These are phyloP conservation scores for Plenodomus tracheiphilus DNA, from an alignment of 2,329 filamentous ascomycete genomes.

Conservation along the genomic window DNA sequence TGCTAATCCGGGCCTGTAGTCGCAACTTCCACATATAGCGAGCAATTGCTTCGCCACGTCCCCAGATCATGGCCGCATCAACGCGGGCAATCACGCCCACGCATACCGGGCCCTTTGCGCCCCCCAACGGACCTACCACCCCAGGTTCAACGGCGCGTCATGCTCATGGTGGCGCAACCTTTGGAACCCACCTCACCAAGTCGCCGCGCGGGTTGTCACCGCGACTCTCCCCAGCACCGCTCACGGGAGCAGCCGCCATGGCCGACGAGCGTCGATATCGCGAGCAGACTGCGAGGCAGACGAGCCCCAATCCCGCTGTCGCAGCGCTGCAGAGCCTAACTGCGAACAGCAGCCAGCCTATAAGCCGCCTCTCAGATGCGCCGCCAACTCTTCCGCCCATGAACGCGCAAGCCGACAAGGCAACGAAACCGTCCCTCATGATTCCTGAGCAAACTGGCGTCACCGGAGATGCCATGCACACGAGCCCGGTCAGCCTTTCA, in stretches of 20 bases:
- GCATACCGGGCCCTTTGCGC: conserved; percentile 45
- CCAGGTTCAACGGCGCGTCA: conserved; percentile 40
- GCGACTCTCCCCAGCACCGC: conserved; percentile 44
- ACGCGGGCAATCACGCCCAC: conserved; percentile 50
- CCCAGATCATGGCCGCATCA: conserved; percentile 48
- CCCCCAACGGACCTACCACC: conserved; percentile 46
- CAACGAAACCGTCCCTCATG: conserved; percentile 51
- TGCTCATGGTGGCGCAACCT: conserved; percentile 32
- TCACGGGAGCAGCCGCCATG: conserved; percentile 54
- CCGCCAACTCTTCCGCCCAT: conserved; percentile 47
- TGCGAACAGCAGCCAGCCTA: conserved; percentile 39
- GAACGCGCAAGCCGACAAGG: conserved; percentile 54
- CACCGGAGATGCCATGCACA: conserved; percentile 52
- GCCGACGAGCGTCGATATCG: conserved; percentile 52
- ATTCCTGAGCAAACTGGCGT: conserved; percentile 49
- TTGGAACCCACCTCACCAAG: conserved; percentile 47
- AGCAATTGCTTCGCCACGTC: conserved; percentile 2
- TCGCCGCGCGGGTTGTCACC: conserved; percentile 48
- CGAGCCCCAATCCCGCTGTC: conserved; percentile 54
- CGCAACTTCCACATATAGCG: neutral
- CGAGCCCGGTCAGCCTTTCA: conserved; percentile 57
- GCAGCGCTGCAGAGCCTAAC: conserved; percentile 51
- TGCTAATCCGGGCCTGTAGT: conserved; percentile 16
- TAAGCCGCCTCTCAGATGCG: conserved; percentile 45
- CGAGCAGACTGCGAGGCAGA: conserved; percentile 48